These are phyloP conservation scores for Umbelopsis vinacea DNA, from an alignment of 192 early-diverging fungal species.

Conservation along the genomic window DNA sequence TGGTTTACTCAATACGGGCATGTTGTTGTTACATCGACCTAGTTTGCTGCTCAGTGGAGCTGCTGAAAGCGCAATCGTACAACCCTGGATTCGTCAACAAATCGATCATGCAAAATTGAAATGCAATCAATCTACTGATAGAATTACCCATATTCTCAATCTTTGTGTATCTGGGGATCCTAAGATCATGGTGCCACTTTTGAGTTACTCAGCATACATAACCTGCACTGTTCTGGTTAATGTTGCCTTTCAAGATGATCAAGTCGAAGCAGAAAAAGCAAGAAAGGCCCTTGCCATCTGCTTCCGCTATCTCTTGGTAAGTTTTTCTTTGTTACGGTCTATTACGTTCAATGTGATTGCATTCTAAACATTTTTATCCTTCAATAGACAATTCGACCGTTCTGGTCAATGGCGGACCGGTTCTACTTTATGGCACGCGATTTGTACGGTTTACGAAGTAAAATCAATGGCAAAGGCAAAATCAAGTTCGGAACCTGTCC, in stretches of 20 bases:
- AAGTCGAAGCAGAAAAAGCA: background rate
- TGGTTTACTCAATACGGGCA: background rate
- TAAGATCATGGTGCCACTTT: conserved; percentile 16
- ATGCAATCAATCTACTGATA: background rate
- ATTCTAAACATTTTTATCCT: background rate
- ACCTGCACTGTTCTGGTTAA: conserved; percentile 4
- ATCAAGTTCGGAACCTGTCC: background rate
- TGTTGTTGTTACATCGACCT: conserved; percentile 5
- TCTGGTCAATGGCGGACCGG: conserved; percentile 56
- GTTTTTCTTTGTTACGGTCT: background rate
- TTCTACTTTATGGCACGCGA: conserved; percentile 54
- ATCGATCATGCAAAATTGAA: background rate
- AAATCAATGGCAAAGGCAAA: conserved; percentile 7
- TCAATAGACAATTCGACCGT: conserved; percentile 45
- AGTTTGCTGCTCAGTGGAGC: background rate
- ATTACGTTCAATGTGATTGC: background rate
- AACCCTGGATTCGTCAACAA: conserved; percentile 1
- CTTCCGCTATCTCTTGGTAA: conserved; percentile 16
- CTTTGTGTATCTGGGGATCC: background rate
- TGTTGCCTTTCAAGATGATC: background rate
- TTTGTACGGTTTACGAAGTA: conserved; percentile 45
- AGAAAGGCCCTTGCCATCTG: background rate
- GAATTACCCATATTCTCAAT: conserved; percentile 11
- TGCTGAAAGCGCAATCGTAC: background rate
- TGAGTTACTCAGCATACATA: conserved; percentile 10